Base-by-base conservation (phyloP, 1,284 basidiomycete genomes). In the Rhodofomes roseus region DNA sequence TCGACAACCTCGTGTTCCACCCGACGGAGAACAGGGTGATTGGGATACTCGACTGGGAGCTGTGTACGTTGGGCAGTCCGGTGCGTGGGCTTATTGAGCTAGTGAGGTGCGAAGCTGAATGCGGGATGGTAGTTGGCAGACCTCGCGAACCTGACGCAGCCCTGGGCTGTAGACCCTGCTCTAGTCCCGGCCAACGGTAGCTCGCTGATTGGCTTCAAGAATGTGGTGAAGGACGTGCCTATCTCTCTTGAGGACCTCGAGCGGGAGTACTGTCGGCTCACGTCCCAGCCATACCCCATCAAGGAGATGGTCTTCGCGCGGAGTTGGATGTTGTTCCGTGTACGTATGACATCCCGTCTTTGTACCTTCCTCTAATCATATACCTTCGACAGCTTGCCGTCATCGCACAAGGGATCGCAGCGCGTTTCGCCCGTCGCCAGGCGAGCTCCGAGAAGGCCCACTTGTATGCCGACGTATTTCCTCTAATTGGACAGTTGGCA, bases 1-100 rank as follows among this genome's bases (percentile, higher is more conserved):
- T 97, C 23, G 96, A 99, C 74, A 99, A 98, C 71, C 73, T 98
- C 65, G 85, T 98, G 62, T 98, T 95, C 76, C 95, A 98, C 70
- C 91, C 92, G 0, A 95, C 89, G 1, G 89, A 97, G 74, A 93
- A 95, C 60, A 79, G 85, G 50, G 95, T 98, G 1, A 95, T 98
- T 67, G 96, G 93, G 1, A 94, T 98, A 46, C 77, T 98, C 53
- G 96, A 98, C 72, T 98, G 96, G 96, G 96, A 98, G 71, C 77
- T 98, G 40, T 96, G 93, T 68, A 98, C 96, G 1, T 81, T 97
- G 18, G 94, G 94, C 8, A 93, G 89, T 67, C 90, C 91, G 34
- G 87, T 92, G 69, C 46, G 81, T 41, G 41, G 14, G 27, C 51
- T 1, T 29, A 9, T 20, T 1, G n/a, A 4, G 40, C 16, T 12